phyloP scores from a whole-genome alignment of 2,329 filamentous ascomycete species.

The Paramyrothecium sp. region DNA sequence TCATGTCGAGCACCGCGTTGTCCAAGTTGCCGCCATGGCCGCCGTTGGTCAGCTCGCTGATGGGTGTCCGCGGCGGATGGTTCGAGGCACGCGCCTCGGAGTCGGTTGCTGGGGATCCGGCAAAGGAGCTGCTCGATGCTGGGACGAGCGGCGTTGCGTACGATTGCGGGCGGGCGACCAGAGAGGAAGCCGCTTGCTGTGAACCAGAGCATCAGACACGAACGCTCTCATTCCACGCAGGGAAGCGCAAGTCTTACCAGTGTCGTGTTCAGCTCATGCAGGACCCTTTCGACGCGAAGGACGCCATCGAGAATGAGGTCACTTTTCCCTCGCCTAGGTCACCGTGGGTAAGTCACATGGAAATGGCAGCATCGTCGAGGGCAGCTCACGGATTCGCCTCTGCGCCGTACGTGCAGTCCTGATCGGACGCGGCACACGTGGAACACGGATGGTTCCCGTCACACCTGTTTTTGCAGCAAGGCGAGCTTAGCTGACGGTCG shows the following conservation, averaged over 20 bases:
- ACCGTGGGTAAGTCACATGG: slow-evolving; percentile 4
- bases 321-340: slow-evolving; percentile 43
- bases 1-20: slow-evolving; percentile 47
- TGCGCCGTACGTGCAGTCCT: slow-evolving; percentile 39
- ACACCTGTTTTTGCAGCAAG: slow-evolving; percentile 31
- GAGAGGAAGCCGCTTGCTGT: slow-evolving; percentile 10
- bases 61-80: slow-evolving; percentile 19
- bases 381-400: slow-evolving; percentile 40
- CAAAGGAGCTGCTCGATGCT: slow-evolving; percentile 16
- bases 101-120: slow-evolving; percentile 17
- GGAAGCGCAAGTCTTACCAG: slow-evolving; percentile 27
- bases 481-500: slow-evolving; percentile 6
- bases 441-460: slow-evolving; percentile 46
- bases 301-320: slow-evolving; percentile 51
- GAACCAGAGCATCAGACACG: neutral
- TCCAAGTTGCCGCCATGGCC: slow-evolving; percentile 29
- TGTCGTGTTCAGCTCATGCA: slow-evolving; percentile 41
- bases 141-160: slow-evolving; percentile 15
- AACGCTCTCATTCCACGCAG: neutral
- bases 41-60: slow-evolving; percentile 14
- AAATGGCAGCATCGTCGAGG: neutral
- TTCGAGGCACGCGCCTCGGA: slow-evolving; percentile 16
- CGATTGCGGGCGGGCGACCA: slow-evolving; percentile 6
- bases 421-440: slow-evolving; percentile 31
- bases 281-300: slow-evolving; percentile 42